Evolutionary conservation across 2,329 filamentous ascomycete species (phyloP).

Genomic region (Daldinia eschscholtzii): DNA sequence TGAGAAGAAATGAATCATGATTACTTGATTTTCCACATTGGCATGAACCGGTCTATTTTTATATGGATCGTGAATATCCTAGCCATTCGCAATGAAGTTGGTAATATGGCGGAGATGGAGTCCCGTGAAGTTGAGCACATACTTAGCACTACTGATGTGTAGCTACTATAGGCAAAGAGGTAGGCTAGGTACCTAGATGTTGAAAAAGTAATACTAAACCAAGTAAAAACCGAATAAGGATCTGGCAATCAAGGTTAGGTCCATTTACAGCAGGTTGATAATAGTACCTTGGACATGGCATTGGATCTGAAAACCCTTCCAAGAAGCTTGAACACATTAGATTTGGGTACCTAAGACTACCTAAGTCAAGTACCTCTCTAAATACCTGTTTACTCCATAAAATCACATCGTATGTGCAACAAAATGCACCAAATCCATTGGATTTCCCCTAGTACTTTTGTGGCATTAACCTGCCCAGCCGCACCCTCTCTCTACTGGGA

Average conservation of each 20-base stretch:
- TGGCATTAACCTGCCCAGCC: not conserved
- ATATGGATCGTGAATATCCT: not conserved
- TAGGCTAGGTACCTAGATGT: not conserved
- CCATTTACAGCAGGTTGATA: too few species aligned
- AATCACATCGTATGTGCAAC: not conserved
- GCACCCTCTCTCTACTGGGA: conserved; percentile 10
- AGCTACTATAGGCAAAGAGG: not conserved
- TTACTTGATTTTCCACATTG: not conserved
- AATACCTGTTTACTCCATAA: not conserved
- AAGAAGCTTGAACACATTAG: too few species aligned
- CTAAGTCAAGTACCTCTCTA: too few species aligned
- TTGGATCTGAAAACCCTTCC: too few species aligned
- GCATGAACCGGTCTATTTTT: not conserved
- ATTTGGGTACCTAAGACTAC: too few species aligned
- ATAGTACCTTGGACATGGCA: too few species aligned
- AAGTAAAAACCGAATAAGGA: too few species aligned
- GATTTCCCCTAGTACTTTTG: conserved; percentile 17
- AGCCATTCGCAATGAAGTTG: not conserved
- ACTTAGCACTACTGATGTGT: not conserved
- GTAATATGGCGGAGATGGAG: not conserved
- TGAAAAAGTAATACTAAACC: too few species aligned
- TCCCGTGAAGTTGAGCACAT: not conserved
- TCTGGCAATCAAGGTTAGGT: too few species aligned
- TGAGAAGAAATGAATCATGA: conserved; percentile 27
- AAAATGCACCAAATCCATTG: not conserved